phyloP scores from a whole-genome alignment of 2,329 filamentous ascomycete genomes.

The Pyrenochaeta sp. region DNA sequence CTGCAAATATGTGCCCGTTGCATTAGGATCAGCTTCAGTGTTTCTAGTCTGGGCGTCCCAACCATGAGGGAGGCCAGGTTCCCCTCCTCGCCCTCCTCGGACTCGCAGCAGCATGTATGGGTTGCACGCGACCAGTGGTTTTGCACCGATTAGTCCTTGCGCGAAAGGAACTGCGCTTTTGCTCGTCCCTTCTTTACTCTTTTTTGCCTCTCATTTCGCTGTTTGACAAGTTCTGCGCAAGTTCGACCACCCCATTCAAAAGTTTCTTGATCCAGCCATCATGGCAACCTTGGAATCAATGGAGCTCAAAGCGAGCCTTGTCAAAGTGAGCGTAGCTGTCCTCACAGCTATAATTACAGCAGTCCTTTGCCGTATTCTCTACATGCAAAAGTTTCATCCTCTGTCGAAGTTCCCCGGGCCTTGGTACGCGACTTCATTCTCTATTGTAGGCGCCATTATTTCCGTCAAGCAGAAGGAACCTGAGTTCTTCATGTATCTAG shows the following conservation, averaged over 20 bases:
- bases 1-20: not conserved
- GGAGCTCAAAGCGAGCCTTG: not conserved
- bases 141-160: not conserved
- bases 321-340: slow-evolving; percentile 7
- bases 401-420: slow-evolving; percentile 55
- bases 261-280: no score
- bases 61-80: not conserved
- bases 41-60: not conserved
- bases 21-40: not conserved
- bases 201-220: not conserved
- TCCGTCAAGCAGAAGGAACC: slow-evolving; percentile 39
- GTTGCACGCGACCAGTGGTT: not conserved
- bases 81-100: not conserved
- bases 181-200: not conserved
- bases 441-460: slow-evolving; percentile 38
- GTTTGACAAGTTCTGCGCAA: not conserved
- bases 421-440: slow-evolving; percentile 48
- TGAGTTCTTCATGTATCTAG: slow-evolving; percentile 39
- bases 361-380: slow-evolving; percentile 34
- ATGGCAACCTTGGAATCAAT: not conserved
- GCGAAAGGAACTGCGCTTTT: not conserved
- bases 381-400: slow-evolving; percentile 54
- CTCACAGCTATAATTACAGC: slow-evolving; percentile 12
- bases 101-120: not conserved
- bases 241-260: not conserved